These are phyloP conservation scores for Parachaetomium inaequale DNA, from an alignment of 495 filamentous ascomycete genomes.

Conservation along the genomic window DNA sequence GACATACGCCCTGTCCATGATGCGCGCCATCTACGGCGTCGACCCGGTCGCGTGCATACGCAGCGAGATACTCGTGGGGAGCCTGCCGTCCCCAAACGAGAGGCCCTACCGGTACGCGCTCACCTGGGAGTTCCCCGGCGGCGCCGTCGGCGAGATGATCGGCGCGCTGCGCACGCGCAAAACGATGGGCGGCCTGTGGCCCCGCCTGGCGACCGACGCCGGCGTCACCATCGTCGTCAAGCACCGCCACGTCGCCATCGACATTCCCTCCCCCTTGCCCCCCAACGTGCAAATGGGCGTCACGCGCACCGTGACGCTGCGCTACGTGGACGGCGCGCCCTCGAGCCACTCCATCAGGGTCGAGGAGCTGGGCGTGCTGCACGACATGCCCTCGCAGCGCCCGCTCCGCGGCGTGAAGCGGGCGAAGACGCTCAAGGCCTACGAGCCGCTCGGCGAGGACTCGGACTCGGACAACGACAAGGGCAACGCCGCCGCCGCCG, in stretches of 20 bases:
- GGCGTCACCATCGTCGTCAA: not conserved
- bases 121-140: not conserved
- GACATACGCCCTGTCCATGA: conserved; percentile 46
- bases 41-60: conserved; percentile 37
- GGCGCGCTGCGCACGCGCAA: not conserved
- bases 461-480: no score
- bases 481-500: no score
- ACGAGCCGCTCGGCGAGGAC: not conserved
- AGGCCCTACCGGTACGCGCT: not conserved
- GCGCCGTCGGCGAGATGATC: not conserved
- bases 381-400: not conserved
- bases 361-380: not conserved
- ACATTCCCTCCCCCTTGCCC: not conserved
- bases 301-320: not conserved
- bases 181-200: not conserved
- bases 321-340: not conserved
- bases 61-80: conserved; percentile 20
- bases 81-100: not conserved
- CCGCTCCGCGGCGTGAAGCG: no score
- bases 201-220: not conserved
- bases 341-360: not conserved
- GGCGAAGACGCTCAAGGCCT: not conserved
- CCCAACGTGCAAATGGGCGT: not conserved
- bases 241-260: not conserved
- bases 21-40: conserved; percentile 40